Base-by-base conservation (phyloP, 148 eudicot genomes). In the Vaccinium corymbosum region DNA sequence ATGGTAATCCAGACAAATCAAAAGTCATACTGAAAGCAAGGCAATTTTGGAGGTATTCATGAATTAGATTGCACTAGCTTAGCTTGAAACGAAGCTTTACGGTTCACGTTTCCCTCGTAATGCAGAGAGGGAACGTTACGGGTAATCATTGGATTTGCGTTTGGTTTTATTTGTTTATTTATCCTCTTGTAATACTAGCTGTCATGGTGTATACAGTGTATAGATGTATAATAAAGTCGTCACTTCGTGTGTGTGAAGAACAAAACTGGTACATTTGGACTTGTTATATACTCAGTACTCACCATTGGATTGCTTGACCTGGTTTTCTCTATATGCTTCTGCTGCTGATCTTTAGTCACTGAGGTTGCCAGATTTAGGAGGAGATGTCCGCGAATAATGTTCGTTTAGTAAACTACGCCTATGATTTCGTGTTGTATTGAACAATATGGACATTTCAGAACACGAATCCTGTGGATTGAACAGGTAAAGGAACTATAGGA, bases 101-200 rank as follows among this genome's bases (percentile, higher is more conserved):
- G 27, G 51, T 49, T 27, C 46, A 20, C 11, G 14, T 16, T 56
- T 70, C 62, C 59, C 59, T 51, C 77, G 1, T n/a, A 8, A 14
- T 59, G 55, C 22, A 22, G 52, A 12, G 73, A 29, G 59, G 57
- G 64, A 46, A 81, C 62, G 10, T 19, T 48, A 8, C 19, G 50
- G 12, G 11, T 42, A 48, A 14, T 66, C 7, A 15, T 48, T 62
- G 29, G 11, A 64, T 70, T 17, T 17, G 57, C 52, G 78, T 82
- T 82, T 20, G 13, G 53, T n/a, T 80, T 80, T 80, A 14, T 80
- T 80, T 7, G 7, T 72, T 52, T 52, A 32, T 82, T 72, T 53
- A 51, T 84, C 72, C 62, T 79, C 82, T 71, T 59, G n/a, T 20
- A 79, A 77, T 78, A 70, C 75, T 52, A 78, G 51, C 52, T 78